Evolutionary conservation across 129 eudicot genomes (phyloP).

Genomic region (Ambrosia trifida): DNA sequence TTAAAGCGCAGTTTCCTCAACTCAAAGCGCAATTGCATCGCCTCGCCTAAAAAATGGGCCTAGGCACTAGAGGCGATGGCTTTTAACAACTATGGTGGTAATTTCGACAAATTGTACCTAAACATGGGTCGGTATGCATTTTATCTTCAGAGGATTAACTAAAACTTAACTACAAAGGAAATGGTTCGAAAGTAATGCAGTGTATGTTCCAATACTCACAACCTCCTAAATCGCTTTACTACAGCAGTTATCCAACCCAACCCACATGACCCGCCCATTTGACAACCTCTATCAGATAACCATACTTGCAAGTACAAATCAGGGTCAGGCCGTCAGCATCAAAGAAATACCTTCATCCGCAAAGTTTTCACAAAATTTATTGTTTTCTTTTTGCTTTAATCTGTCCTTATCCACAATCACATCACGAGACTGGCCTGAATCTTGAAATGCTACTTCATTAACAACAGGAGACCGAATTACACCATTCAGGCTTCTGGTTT

Average conservation of each 20-base stretch:
- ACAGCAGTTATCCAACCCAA: neutral
- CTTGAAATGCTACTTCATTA: conserved; percentile 49
- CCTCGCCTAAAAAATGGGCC: no score
- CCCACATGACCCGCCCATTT: neutral
- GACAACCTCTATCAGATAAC: neutral
- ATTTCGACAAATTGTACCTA: neutral
- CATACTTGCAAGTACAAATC: conserved; percentile 1
- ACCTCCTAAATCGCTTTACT: no score
- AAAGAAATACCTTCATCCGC: conserved; percentile 58
- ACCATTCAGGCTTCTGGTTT: conserved; percentile 41
- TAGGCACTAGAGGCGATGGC: no score
- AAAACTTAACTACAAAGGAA: neutral
- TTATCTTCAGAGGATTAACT: neutral
- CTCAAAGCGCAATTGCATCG: no score
- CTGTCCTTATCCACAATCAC: conserved; percentile 41
- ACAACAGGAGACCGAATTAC: conserved; percentile 43
- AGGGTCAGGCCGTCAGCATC: conserved; percentile 1
- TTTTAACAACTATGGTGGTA: no score
- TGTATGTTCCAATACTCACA: no score
- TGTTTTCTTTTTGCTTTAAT: conserved; percentile 40
- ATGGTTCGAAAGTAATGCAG: neutral
- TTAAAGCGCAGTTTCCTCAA: no score
- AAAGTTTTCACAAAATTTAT: conserved; percentile 22
- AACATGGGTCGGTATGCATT: no score
- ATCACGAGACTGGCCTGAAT: conserved; percentile 42